phyloP scores from a whole-genome alignment of 2,329 filamentous ascomycete genomes.

The Gremmenia infestans region DNA sequence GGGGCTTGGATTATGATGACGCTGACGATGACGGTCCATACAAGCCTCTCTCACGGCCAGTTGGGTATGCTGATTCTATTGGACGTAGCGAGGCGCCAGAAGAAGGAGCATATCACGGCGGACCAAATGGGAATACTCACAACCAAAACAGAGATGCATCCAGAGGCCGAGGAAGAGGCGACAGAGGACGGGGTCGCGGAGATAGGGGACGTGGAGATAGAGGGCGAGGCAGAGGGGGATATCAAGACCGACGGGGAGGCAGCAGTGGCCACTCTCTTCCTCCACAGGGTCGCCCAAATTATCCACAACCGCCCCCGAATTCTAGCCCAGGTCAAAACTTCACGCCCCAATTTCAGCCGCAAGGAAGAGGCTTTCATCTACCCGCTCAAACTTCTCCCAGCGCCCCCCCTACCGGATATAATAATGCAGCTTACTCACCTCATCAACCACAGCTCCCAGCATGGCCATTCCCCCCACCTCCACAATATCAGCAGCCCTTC shows the following conservation, averaged over 20 bases:
- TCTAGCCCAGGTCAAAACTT: not conserved
- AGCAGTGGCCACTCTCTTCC: slow-evolving; percentile 18
- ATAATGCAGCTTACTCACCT: slow-evolving; percentile 11
- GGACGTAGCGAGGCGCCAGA: slow-evolving; percentile 34
- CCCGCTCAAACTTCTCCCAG: slow-evolving; percentile 2
- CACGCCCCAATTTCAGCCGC: slow-evolving; percentile 2
- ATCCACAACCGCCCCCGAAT: slow-evolving; percentile 4
- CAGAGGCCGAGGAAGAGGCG: slow-evolving; percentile 24
- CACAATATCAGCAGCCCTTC: slow-evolving; percentile 14
- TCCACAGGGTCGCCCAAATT: slow-evolving; percentile 12
- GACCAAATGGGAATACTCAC: slow-evolving; percentile 14
- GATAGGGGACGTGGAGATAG: slow-evolving; percentile 18
- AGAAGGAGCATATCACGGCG: slow-evolving; percentile 33
- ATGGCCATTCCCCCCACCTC: slow-evolving; percentile 23
- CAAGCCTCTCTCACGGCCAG: slow-evolving; percentile 63
- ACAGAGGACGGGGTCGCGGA: slow-evolving; percentile 20
- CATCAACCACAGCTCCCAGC: slow-evolving; percentile 22
- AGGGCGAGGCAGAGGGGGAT: slow-evolving; percentile 24
- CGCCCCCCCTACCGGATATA: not conserved
- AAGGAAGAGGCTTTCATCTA: slow-evolving; percentile 10
- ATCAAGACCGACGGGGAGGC: slow-evolving; percentile 18
- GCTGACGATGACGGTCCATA: slow-evolving; percentile 66
- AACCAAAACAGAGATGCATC: slow-evolving; percentile 17
- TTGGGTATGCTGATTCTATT: slow-evolving; percentile 53
- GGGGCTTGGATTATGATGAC: slow-evolving; percentile 62